These are phyloP conservation scores for Pezicula neosporulosa DNA, from an alignment of 2,329 filamentous ascomycete genomes.

Conservation along the genomic window DNA sequence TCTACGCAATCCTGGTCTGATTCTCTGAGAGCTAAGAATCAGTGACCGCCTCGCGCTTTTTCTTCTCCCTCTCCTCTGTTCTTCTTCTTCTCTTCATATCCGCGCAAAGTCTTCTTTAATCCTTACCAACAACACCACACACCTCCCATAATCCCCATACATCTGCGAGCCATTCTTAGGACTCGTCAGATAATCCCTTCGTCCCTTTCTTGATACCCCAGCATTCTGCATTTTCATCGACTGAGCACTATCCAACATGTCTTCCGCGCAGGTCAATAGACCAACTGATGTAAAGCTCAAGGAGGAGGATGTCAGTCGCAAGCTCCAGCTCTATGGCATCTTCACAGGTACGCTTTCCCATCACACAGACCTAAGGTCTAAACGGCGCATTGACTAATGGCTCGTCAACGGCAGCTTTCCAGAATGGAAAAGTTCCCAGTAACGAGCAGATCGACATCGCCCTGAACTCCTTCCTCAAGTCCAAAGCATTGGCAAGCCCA, in stretches of 20 bases:
- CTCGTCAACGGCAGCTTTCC: slow-evolving; percentile 58
- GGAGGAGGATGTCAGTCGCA: slow-evolving; percentile 72
- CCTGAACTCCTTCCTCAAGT: slow-evolving; percentile 80
- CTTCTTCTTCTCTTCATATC: too few relatives aligned
- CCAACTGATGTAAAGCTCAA: slow-evolving; percentile 24
- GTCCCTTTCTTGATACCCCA: too few relatives aligned
- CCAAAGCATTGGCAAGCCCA: slow-evolving; percentile 65
- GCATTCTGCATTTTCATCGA: background rate
- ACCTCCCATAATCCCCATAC: too few relatives aligned
- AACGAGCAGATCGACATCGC: slow-evolving; percentile 80
- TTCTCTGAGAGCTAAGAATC: too few relatives aligned
- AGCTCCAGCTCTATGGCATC: slow-evolving; percentile 94
- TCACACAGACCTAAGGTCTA: slow-evolving; percentile 7
- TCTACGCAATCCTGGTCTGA: too few relatives aligned
- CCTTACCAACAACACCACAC: too few relatives aligned
- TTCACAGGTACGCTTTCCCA: slow-evolving; percentile 49
- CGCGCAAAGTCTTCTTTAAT: too few relatives aligned
- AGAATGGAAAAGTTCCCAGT: slow-evolving; percentile 83
- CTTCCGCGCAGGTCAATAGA: slow-evolving; percentile 1
- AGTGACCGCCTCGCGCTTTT: too few relatives aligned
- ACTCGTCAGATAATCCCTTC: too few relatives aligned
- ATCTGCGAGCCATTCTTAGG: too few relatives aligned
- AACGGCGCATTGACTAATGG: background rate
- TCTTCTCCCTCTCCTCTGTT: too few relatives aligned
- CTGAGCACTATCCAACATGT: background rate